Percentiles rank a stretch among this genome's conserved stretches.
phyloP scores from a whole-genome alignment of 1,284 basidiomycete species.

The Apiotrichum mycotoxinovorans region DNA sequence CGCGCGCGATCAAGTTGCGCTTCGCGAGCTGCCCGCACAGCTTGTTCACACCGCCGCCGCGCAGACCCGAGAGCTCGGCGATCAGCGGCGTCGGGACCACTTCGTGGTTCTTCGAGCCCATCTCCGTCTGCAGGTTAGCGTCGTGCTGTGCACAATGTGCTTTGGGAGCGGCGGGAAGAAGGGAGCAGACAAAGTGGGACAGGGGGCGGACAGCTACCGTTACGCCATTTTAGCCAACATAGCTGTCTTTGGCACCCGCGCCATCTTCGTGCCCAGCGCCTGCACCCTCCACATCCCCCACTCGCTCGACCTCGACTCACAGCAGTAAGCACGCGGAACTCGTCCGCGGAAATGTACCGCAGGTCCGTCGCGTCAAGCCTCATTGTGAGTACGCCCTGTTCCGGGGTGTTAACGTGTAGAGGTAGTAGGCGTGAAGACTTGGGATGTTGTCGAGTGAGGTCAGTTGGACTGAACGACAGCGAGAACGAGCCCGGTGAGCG shows the following conservation, averaged over 20 bases:
- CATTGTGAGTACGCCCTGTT: slow-evolving; percentile 61
- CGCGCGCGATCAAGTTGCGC: slow-evolving; percentile 80
- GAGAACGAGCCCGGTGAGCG: no score
- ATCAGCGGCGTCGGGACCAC: slow-evolving; percentile 86
- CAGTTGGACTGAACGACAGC: no score
- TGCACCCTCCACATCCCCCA: no score
- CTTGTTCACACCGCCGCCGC: slow-evolving; percentile 92
- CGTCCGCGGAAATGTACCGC: slow-evolving; percentile 85
- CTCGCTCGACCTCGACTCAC: slow-evolving; percentile 55
- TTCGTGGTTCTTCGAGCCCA: slow-evolving; percentile 97
- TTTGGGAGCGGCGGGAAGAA: no score
- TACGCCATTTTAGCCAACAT: no score
- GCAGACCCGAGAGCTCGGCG: slow-evolving; percentile 83
- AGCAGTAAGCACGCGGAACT: slow-evolving; percentile 90
- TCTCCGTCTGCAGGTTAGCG: slow-evolving; percentile 68
- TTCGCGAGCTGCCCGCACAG: slow-evolving; percentile 84
- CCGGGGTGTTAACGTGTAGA: no score
- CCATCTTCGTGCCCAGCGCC: no score
- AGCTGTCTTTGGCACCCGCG: no score
- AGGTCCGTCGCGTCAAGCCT: slow-evolving; percentile 93
- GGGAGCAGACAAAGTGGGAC: no score
- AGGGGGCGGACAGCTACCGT: no score
- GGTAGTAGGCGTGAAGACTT: background rate
- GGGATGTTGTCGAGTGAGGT: background rate
- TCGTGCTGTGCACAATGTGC: background rate